phyloP scores from a whole-genome alignment of 805 yeast genomes.

The Yueomyces sinensis region DNA sequence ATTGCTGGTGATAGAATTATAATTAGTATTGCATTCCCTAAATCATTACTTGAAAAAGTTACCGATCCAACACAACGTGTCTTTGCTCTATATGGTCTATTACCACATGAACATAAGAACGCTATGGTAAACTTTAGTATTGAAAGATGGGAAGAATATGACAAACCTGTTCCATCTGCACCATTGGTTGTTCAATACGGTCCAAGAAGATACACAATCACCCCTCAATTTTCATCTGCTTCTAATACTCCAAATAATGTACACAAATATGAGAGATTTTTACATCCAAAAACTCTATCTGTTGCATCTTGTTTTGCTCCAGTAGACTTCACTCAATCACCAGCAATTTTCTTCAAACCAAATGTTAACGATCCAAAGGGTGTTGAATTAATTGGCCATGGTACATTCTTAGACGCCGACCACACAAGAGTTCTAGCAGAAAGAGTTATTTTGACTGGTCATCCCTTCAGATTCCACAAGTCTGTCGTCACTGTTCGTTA shows the following conservation, averaged over 20 bases:
- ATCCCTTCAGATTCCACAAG: slow-evolving; percentile 91
- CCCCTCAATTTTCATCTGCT: slow-evolving; percentile 74
- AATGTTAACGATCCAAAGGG: slow-evolving; percentile 31
- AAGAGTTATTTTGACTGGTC: slow-evolving; percentile 83
- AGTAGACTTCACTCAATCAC: slow-evolving; percentile 67
- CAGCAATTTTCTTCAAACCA: slow-evolving; percentile 69
- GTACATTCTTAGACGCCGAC: slow-evolving; percentile 79
- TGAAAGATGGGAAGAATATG: slow-evolving; percentile 82
- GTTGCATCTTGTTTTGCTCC: slow-evolving; percentile 87
- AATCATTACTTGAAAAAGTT: slow-evolving; percentile 30
- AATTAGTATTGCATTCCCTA: slow-evolving; percentile 47
- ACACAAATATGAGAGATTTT: slow-evolving; percentile 71
- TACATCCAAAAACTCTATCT: slow-evolving; percentile 61
- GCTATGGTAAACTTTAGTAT: slow-evolving; percentile 74
- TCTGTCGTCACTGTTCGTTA: slow-evolving; percentile 82
- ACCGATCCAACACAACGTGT: slow-evolving; percentile 34
- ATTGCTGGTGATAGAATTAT: slow-evolving; percentile 53
- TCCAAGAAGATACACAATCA: slow-evolving; percentile 69
- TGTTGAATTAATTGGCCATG: slow-evolving; percentile 71
- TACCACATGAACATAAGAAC: slow-evolving; percentile 76
- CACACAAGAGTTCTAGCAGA: slow-evolving; percentile 75
- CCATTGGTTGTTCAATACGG: slow-evolving; percentile 86
- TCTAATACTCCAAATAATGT: slow-evolving; percentile 73
- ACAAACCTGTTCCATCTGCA: slow-evolving; percentile 73
- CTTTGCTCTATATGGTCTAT: slow-evolving; percentile 56